Percentiles rank a stretch among this genome's conserved stretches.
These are phyloP conservation scores for Sequoiadendron giganteum DNA, from an alignment of 75 land plant genomes.

Conservation along the genomic window DNA sequence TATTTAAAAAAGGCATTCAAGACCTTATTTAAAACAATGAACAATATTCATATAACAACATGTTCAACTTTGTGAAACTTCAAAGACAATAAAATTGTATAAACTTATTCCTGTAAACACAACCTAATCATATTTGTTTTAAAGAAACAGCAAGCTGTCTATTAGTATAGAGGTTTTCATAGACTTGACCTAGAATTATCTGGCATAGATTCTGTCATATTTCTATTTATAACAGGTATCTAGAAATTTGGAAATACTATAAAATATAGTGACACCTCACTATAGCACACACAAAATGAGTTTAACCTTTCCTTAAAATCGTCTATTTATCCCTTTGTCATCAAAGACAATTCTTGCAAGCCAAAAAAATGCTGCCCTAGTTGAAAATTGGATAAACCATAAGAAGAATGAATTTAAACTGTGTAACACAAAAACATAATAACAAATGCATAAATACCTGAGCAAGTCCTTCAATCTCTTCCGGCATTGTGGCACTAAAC, in stretches of 20 bases:
- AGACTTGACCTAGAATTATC: not conserved
- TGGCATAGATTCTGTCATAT: not conserved
- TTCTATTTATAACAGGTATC: not conserved
- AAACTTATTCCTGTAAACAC: no score
- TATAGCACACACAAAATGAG: not conserved
- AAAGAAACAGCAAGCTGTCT: not conserved
- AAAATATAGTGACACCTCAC: not conserved
- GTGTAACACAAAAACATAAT: not conserved
- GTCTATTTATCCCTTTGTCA: not conserved
- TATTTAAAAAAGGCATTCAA: no score
- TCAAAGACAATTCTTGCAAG: not conserved
- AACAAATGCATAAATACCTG: constrained; percentile 36
- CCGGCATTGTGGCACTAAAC: constrained; percentile 89
- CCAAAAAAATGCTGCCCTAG: not conserved
- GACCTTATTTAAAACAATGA: no score
- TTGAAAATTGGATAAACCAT: not conserved
- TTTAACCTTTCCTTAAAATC: not conserved
- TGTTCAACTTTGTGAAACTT: no score
- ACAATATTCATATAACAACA: no score
- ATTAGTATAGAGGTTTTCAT: not conserved
- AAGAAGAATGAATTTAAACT: not conserved
- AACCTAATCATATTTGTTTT: no score
- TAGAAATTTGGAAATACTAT: not conserved
- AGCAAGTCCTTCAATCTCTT: constrained; percentile 76
- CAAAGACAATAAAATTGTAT: no score